Percentiles rank a stretch among this genome's conserved stretches.
These are phyloP conservation scores for Alopecurus myosuroides DNA, from an alignment of 176 grass and related monocot genomes.

Conservation along the genomic window DNA sequence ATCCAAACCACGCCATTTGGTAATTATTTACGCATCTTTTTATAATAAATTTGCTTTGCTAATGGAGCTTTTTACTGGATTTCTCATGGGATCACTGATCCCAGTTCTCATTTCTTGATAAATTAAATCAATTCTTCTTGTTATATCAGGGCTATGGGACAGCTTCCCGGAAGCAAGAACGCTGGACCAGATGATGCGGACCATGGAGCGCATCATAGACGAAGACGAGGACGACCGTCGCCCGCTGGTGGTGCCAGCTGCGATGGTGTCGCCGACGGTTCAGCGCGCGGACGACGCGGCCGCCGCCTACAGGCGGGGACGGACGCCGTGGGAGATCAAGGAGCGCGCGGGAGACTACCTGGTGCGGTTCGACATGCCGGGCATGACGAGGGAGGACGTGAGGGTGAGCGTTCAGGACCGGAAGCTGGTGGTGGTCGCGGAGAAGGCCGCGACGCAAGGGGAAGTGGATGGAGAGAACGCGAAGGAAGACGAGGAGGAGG, in stretches of 20 bases:
- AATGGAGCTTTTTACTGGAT: background rate
- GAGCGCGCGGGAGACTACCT: constrained; percentile 43
- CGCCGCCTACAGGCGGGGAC: constrained; percentile 10
- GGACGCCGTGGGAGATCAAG: constrained; percentile 56
- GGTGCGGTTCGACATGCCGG: constrained; percentile 55
- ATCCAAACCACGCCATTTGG: constrained; percentile 31
- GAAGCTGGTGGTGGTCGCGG: constrained; percentile 36
- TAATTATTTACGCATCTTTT: background rate
- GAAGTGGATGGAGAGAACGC: background rate
- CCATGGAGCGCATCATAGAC: constrained; percentile 53
- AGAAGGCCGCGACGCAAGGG: constrained; percentile 15
- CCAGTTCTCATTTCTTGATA: background rate
- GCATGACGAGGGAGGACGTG: constrained; percentile 48
- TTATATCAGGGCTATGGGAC: constrained; percentile 43
- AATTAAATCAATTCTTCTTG: background rate
- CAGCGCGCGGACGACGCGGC: background rate
- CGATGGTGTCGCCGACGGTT: background rate
- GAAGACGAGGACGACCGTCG: constrained; percentile 3
- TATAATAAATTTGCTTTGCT: background rate
- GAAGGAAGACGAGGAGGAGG: background rate
- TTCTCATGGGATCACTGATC: background rate
- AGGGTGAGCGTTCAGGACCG: constrained; percentile 40
- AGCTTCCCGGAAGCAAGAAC: constrained; percentile 53
- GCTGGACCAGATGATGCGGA: constrained; percentile 58
- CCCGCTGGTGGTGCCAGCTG: background rate